Evolutionary conservation across 129 eudicot genomes (phyloP), one percentile per base, ranked within the genome.

Genomic region (Artemisia annua): DNA sequence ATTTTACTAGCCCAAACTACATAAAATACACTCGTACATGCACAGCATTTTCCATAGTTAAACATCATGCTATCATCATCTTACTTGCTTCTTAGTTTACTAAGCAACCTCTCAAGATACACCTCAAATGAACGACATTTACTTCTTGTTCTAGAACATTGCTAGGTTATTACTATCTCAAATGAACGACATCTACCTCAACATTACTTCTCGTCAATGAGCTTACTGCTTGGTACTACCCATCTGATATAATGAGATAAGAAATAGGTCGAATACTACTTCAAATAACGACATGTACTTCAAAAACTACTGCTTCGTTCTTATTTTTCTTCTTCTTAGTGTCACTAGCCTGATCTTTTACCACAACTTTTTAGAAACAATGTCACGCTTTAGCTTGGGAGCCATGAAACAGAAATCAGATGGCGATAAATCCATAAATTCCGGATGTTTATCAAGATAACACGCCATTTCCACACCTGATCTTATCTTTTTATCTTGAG

Each of bases 371-470:
- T 39, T 63, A 6, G 69, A 50, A 63, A 63, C 50, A 2, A 52
- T 63, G 3, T 35, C 69, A 18, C 52, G 20, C 51, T 13, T 39
- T 63, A 63, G 16, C 44, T 63, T 63, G 9, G 69, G 69, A 16
- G 51, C 69, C 10, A 2, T 17, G 18, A 14, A 35, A 14, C 26
- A 63, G 44, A 63, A 63, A 39, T 63, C 69, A n/a, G 69, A 63
- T 39, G 22, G 51, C 9, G 51, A 63, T 35, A 63, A 5, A 7
- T 39, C 50, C 13, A 14, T 35, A 49, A 12, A 30, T 39, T 35
- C 51, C 24, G 69, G 69, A 20, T 63, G 69, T 43, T 35, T 24
- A 32, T 63, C 24, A 35, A 63, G 69, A 46, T 39, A 63, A 30
- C 3, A 20, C 52, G 43, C 52, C 7, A 63, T 63, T 63, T 22